These are phyloP conservation scores for Moesziomyces globuligerus DNA, from an alignment of 1,284 basidiomycete genomes.

Conservation along the genomic window DNA sequence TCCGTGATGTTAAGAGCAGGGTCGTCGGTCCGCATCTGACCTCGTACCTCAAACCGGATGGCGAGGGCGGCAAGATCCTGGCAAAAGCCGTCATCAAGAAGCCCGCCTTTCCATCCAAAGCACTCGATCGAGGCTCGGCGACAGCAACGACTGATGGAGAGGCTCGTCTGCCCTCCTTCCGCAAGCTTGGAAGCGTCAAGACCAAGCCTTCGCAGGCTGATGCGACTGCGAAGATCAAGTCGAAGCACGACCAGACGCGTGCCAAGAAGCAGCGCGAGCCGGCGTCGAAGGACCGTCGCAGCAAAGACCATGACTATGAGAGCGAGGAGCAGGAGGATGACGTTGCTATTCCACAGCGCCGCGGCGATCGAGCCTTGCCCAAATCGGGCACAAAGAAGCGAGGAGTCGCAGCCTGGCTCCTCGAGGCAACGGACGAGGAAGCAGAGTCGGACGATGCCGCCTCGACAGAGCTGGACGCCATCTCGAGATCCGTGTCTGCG, in stretches of 20 bases:
- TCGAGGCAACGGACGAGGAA: conserved; percentile 24
- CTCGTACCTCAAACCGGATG: conserved; percentile 71
- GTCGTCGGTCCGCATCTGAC: conserved; percentile 74
- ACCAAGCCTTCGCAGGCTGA: conserved; percentile 9
- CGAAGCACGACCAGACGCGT: conserved; percentile 3
- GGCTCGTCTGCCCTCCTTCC: conserved; percentile 47
- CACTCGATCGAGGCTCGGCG: conserved; percentile 1
- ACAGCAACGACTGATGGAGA: conserved; percentile 6
- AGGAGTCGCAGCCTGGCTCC: conserved; percentile 18
- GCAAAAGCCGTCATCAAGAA: conserved; percentile 26
- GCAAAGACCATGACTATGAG: conserved; percentile 13
- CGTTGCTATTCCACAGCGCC: background rate
- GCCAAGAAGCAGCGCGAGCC: conserved; percentile 4
- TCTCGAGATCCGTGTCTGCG: conserved; percentile 25
- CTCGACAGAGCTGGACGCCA: conserved; percentile 8
- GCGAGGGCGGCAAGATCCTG: conserved; percentile 67
- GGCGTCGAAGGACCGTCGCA: conserved; percentile 5
- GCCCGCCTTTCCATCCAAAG: background rate
- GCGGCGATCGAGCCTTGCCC: conserved; percentile 1
- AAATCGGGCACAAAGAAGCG: conserved; percentile 22
- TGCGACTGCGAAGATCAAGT: conserved; percentile 5
- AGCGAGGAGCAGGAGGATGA: conserved; percentile 8
- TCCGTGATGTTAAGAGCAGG: conserved; percentile 77
- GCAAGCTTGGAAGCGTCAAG: conserved; percentile 16
- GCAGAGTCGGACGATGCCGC: conserved; percentile 22